phyloP scores from a whole-genome alignment of 805 yeast genomes.

The Pichia phayaonensis region DNA sequence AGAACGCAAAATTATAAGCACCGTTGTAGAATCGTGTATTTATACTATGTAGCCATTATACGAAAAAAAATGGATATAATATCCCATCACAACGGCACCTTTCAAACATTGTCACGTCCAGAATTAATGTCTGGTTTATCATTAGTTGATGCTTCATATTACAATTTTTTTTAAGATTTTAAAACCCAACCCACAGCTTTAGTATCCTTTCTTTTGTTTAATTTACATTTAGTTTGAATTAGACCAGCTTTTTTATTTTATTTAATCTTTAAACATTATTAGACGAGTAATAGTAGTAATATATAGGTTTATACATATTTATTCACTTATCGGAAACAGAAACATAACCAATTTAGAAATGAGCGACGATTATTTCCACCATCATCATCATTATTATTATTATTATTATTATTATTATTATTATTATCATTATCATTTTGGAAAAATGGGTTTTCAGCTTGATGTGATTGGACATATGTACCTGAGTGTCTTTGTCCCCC shows the following conservation, averaged over 20 bases:
- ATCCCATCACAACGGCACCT: too few species aligned
- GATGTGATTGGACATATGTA: neutral
- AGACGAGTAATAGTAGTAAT: neutral
- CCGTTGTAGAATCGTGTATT: neutral
- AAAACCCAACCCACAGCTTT: too few species aligned
- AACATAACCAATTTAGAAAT: slow-evolving; percentile 6
- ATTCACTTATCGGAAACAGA: slow-evolving; percentile 1
- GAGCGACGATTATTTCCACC: neutral
- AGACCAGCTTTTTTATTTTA: neutral
- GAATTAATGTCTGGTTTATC: too few species aligned
- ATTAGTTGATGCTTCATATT: too few species aligned
- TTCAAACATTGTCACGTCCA: too few species aligned
- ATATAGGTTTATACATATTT: neutral
- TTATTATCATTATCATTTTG: neutral
- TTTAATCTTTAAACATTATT: neutral
- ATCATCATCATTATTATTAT: neutral
- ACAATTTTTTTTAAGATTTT: too few species aligned
- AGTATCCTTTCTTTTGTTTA: too few species aligned
- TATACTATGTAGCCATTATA: too few species aligned
- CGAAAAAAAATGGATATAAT: too few species aligned
- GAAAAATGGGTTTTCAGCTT: neutral
- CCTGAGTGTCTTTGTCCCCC: neutral
- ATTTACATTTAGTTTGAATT: too few species aligned
- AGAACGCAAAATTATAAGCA: slow-evolving; percentile 9
- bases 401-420: neutral